Percentiles rank a stretch among this genome's conserved stretches.
Evolutionary conservation across 306 rosid species (phyloP).

Genomic region (Begonia fuchsioides): DNA sequence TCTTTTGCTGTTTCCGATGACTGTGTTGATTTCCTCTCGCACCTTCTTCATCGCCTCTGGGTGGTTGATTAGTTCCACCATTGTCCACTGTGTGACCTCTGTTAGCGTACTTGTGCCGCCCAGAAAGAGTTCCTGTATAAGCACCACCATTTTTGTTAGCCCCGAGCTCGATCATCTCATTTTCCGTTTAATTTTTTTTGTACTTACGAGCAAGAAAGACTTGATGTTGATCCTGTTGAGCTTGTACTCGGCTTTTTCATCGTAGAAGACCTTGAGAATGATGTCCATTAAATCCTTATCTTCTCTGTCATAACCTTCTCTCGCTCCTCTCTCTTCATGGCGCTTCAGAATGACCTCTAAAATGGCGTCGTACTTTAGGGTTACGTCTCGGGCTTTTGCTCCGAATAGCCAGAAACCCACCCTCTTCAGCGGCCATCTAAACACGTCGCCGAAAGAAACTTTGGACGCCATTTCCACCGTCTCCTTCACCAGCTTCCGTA

Average conservation of each 20-base stretch:
- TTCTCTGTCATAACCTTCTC: constrained; percentile 6
- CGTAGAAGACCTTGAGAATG: constrained; percentile 32
- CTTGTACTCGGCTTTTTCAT: constrained; percentile 26
- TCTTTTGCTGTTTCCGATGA: constrained; percentile 25
- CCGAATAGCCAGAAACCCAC: constrained; percentile 45
- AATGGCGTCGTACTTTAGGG: constrained; percentile 30
- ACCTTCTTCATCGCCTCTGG: constrained; percentile 25
- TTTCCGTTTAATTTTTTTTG: too few species aligned
- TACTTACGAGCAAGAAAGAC: constrained; percentile 23
- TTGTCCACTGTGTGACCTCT: constrained; percentile 38
- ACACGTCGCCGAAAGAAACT: constrained; percentile 26
- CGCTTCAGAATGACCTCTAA: constrained; percentile 39
- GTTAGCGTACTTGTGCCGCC: constrained; percentile 62
- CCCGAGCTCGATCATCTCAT: too few species aligned
- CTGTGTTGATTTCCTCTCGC: constrained; percentile 20
- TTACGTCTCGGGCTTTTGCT: constrained; percentile 27
- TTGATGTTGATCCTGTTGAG: constrained; percentile 45
- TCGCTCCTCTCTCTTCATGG: constrained; percentile 39
- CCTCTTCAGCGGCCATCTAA: constrained; percentile 29
- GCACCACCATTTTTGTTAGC: too few species aligned
- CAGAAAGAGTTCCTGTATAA: constrained; percentile 30
- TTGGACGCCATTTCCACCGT: constrained; percentile 17
- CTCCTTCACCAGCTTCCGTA: constrained; percentile 26
- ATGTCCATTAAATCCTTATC: constrained; percentile 43
- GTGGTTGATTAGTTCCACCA: constrained; percentile 42